phyloP scores from a whole-genome alignment of 208 protist species.

The Herpetomonas tarakana region DNA sequence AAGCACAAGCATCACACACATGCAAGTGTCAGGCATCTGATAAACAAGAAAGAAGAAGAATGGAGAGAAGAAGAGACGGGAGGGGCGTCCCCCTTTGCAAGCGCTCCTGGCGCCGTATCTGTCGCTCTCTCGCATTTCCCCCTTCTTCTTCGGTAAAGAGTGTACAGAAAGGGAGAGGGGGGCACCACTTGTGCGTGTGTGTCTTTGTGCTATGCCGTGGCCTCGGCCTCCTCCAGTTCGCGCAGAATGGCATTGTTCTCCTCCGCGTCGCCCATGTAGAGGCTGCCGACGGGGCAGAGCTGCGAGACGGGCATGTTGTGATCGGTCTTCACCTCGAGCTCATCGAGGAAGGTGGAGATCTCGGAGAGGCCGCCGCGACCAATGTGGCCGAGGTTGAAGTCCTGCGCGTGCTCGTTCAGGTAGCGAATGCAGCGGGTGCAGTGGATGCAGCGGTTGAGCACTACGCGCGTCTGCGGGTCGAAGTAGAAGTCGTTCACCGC shows the following conservation, averaged over 20 bases:
- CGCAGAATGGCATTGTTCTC: constrained; percentile 74
- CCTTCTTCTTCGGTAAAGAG: no score
- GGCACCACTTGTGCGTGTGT: no score
- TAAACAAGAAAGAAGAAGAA: no score
- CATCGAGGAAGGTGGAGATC: constrained; percentile 92
- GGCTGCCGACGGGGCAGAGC: constrained; percentile 80
- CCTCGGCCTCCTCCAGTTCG: constrained; percentile 45
- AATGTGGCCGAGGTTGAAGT: constrained; percentile 94
- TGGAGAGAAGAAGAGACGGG: no score
- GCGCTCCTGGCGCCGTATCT: no score
- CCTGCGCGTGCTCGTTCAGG: constrained; percentile 93
- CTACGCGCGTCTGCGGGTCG: constrained; percentile 94
- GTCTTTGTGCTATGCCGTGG: no score
- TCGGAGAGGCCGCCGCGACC: constrained; percentile 93
- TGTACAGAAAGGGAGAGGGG: no score
- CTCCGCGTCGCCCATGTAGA: constrained; percentile 79
- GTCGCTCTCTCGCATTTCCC: no score
- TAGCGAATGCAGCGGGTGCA: constrained; percentile 96
- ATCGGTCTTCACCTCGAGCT: constrained; percentile 90
- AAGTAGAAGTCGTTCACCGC: constrained; percentile 95
- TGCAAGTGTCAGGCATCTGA: no score
- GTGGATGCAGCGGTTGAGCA: constrained; percentile 97
- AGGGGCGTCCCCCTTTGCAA: no score
- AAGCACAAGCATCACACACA: no score
- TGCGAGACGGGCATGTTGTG: constrained; percentile 88